A percentile compares a stretch with the other conserved stretches of the same genome.
These are phyloP conservation scores for Saururus chinensis DNA, from an alignment of 164 flowering plant genomes.

Conservation along the genomic window DNA sequence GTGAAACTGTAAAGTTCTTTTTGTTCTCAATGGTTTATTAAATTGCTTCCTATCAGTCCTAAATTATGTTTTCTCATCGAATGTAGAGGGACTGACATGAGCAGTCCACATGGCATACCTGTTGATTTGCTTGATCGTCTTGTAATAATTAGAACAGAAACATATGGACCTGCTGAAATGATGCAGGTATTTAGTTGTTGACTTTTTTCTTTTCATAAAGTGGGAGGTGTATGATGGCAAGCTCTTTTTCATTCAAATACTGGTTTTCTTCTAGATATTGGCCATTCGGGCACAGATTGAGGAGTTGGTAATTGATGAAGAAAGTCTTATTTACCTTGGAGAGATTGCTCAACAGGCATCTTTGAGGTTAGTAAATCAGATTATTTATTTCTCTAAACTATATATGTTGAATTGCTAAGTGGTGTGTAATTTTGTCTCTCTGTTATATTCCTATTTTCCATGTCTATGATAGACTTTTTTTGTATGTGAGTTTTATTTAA, in stretches of 20 bases:
- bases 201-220: not conserved
- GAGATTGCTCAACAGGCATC: constrained; percentile 84
- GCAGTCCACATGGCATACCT: constrained; percentile 96
- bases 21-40: not conserved
- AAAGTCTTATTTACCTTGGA: constrained; percentile 78
- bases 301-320: constrained; percentile 74
- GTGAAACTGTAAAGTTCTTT: not conserved
- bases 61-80: not conserved
- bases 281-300: constrained; percentile 93
- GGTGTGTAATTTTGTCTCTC: too few species aligned
- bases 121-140: constrained; percentile 88
- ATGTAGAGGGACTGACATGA: constrained; percentile 88
- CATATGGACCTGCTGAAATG: constrained; percentile 87
- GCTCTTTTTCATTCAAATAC: not conserved
- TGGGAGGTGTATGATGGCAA: not conserved
- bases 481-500: too few species aligned
- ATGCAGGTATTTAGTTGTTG: constrained; percentile 50
- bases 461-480: too few species aligned
- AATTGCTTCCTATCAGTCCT: not conserved
- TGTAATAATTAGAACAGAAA: constrained; percentile 75
- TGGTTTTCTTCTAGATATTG: constrained; percentile 44
- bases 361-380: constrained; percentile 41
- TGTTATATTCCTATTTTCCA: too few species aligned
- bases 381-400: not conserved
- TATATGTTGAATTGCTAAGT: not conserved